These are phyloP conservation scores for Aureobasidium musti DNA, from an alignment of 2,329 filamentous ascomycete species.

Conservation along the genomic window DNA sequence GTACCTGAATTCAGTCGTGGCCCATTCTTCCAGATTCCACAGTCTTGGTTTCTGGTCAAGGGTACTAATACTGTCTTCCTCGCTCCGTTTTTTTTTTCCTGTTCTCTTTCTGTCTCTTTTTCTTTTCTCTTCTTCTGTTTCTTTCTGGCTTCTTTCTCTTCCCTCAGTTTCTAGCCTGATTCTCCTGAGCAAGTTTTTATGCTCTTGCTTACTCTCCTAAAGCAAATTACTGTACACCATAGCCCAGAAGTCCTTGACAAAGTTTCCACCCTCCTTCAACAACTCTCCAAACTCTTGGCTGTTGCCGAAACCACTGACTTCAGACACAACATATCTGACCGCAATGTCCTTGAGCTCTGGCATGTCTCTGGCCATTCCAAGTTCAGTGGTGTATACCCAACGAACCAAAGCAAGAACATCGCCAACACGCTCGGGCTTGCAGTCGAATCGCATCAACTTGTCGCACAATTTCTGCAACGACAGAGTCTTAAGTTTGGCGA, in stretches of 20 bases:
- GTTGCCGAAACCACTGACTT: slow-evolving; percentile 4
- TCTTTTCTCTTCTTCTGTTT: background rate
- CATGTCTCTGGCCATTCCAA: background rate
- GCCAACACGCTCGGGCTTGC: background rate
- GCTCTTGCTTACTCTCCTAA: background rate
- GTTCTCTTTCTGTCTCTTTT: background rate
- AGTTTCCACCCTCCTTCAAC: slow-evolving; percentile 11
- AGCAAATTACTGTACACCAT: slow-evolving; percentile 3
- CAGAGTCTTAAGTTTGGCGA: slow-evolving; percentile 6
- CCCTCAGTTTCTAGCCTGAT: no score
- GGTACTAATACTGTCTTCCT: no score
- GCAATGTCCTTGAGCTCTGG: background rate
- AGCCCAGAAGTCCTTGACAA: slow-evolving; percentile 19
- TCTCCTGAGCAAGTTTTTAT: no score
- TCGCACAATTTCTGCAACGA: slow-evolving; percentile 7
- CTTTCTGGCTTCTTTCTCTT: background rate
- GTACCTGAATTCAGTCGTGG: background rate
- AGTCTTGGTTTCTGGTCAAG: no score
- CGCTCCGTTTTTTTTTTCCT: no score
- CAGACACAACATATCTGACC: slow-evolving; percentile 12
- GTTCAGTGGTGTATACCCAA: slow-evolving; percentile 3
- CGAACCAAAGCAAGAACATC: slow-evolving; percentile 11
- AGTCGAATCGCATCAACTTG: slow-evolving; percentile 12
- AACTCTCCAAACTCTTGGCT: background rate
- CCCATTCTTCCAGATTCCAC: background rate